A percentile compares a stretch with the other conserved stretches of the same genome.
Conservation (phyloP, 139 green algal genomes). For the Coelastrella sp. region DNA sequence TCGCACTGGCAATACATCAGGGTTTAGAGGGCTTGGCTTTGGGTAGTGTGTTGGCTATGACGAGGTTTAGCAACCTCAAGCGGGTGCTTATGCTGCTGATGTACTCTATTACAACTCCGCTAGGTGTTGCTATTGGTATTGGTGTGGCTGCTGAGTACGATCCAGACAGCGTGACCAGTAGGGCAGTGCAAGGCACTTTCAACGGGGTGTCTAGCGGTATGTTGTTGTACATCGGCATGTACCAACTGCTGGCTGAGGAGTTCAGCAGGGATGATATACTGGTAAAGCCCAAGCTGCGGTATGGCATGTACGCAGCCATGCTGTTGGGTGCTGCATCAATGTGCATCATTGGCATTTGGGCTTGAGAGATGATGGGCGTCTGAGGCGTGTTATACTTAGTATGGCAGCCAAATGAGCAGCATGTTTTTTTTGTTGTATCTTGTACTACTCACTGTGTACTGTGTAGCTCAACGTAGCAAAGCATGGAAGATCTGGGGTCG, state of each 20-base stretch:
- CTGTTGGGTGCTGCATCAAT: slow-evolving; percentile 53
- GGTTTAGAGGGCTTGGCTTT: slow-evolving; percentile 65
- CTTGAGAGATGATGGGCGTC: too few species aligned
- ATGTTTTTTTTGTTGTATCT: too few species aligned
- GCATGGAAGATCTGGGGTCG: too few species aligned
- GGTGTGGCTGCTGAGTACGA: slow-evolving; percentile 59
- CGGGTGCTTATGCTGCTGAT: slow-evolving; percentile 50
- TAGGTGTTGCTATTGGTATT: slow-evolving; percentile 73
- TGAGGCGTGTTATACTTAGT: too few species aligned
- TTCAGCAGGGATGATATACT: slow-evolving; percentile 52
- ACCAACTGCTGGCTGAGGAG: slow-evolving; percentile 70
- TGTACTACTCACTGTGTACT: too few species aligned
- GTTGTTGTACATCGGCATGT: slow-evolving; percentile 68
- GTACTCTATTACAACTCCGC: slow-evolving; percentile 70
- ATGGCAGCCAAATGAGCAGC: too few species aligned
- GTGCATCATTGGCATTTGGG: slow-evolving; percentile 65
- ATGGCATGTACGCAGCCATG: slow-evolving; percentile 48
- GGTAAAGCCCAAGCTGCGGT: slow-evolving; percentile 11
- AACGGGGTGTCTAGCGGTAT: slow-evolving; percentile 68
- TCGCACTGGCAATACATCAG: slow-evolving; percentile 69
- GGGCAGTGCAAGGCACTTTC: slow-evolving; percentile 62
- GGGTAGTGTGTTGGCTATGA: slow-evolving; percentile 55
- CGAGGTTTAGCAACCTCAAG: slow-evolving; percentile 42
- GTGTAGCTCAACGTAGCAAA: too few species aligned
- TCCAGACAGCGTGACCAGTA: slow-evolving; percentile 33